Evolutionary conservation across 192 early-diverging fungal genomes (phyloP).

Genomic region (Backusella sp.): DNA sequence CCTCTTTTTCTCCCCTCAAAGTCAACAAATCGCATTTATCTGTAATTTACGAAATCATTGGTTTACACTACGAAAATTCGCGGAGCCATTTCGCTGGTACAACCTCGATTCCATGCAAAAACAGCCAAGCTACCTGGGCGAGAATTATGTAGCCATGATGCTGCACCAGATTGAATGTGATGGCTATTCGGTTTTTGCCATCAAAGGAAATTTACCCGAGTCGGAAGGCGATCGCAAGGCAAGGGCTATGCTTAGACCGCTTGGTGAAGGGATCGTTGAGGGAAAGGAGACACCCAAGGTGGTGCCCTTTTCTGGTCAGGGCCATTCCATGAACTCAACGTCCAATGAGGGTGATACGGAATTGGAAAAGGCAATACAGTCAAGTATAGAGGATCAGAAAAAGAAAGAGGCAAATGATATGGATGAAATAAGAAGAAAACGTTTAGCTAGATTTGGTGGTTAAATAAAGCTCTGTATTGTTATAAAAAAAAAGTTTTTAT

Average conservation of each 20-base stretch:
- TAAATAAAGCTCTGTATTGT: background rate
- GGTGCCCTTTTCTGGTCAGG: constrained; percentile 15
- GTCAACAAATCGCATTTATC: constrained; percentile 62
- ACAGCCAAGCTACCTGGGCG: constrained; percentile 58
- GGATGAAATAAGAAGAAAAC: constrained; percentile 30
- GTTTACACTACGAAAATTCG: constrained; percentile 71
- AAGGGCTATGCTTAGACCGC: constrained; percentile 7
- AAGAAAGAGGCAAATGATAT: background rate
- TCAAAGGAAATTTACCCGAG: constrained; percentile 12
- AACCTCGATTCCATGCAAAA: constrained; percentile 65
- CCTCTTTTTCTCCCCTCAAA: background rate
- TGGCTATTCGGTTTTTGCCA: constrained; percentile 34
- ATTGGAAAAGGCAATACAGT: constrained; percentile 20
- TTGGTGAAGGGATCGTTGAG: background rate
- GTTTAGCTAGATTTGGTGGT: constrained; percentile 32
- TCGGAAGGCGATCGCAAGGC: constrained; percentile 19
- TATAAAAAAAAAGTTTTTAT: background rate
- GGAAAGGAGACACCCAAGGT: background rate
- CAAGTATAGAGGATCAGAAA: constrained; percentile 14
- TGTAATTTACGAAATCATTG: constrained; percentile 67
- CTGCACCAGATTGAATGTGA: constrained; percentile 48
- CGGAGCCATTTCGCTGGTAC: constrained; percentile 66
- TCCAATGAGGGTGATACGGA: constrained; percentile 8
- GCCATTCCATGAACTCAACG: background rate
- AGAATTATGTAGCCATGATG: constrained; percentile 64